These are phyloP conservation scores for Parasitella parasitica DNA, from an alignment of 371 early-diverging fungal species.

Conservation along the genomic window DNA sequence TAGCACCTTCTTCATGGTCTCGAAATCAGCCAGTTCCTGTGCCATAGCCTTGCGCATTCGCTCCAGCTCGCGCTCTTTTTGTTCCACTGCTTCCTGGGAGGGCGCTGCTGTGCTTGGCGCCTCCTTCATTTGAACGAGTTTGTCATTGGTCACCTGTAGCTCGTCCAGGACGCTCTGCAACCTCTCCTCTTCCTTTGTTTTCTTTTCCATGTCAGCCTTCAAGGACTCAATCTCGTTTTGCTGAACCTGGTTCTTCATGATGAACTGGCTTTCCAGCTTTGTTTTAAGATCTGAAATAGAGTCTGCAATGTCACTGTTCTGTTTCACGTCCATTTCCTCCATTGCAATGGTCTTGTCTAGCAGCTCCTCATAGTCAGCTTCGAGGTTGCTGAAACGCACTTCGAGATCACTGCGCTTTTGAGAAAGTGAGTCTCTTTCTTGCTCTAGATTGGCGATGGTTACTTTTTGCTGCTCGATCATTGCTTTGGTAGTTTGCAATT, in stretches of 20 bases:
- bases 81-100: conserved; percentile 30
- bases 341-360: conserved; percentile 87
- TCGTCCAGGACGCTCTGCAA: conserved; percentile 58
- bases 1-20: conserved; percentile 94
- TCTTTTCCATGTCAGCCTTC: conserved; percentile 63
- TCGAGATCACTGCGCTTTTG: conserved; percentile 75
- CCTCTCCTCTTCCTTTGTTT: conserved; percentile 72
- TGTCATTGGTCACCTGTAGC: conserved; percentile 63
- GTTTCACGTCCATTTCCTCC: conserved; percentile 75
- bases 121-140: conserved; percentile 50
- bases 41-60: conserved; percentile 88
- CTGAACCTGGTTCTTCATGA: conserved; percentile 72
- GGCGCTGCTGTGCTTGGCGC: conserved; percentile 22
- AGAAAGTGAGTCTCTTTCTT: conserved; percentile 62
- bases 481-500: conserved; percentile 72
- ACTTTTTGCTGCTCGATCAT: conserved; percentile 69
- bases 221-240: conserved; percentile 81
- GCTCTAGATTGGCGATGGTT: conserved; percentile 64
- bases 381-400: conserved; percentile 65
- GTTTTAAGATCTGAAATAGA: conserved; percentile 78
- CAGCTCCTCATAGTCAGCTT: conserved; percentile 90
- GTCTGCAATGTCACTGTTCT: conserved; percentile 63
- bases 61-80: conserved; percentile 84
- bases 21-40: conserved; percentile 92
- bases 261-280: conserved; percentile 85